A percentile compares a stretch with the other conserved stretches of the same genome.
These are phyloP conservation scores for Aureobasidium sp. DNA, from an alignment of 2,329 filamentous ascomycete genomes.

Conservation along the genomic window DNA sequence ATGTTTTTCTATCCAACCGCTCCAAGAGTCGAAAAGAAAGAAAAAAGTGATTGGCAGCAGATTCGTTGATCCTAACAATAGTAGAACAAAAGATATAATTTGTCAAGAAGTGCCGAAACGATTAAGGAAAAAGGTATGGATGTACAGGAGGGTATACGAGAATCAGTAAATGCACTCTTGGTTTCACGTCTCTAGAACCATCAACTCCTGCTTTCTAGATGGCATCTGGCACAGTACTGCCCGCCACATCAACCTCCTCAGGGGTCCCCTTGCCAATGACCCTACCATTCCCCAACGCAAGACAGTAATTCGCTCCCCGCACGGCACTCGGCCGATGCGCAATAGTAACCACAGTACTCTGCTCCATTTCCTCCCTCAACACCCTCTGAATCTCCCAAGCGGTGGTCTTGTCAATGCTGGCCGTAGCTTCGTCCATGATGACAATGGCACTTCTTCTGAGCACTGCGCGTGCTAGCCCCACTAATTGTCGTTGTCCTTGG, in stretches of 20 bases:
- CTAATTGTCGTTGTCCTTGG: constrained; percentile 59
- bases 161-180: too few species aligned
- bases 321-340: constrained; percentile 60
- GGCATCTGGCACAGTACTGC: neutral
- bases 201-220: neutral
- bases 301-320: constrained; percentile 49
- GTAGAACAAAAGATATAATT: too few species aligned
- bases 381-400: constrained; percentile 50
- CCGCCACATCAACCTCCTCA: constrained; percentile 23
- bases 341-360: constrained; percentile 58
- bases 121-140: too few species aligned
- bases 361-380: constrained; percentile 49
- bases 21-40: too few species aligned
- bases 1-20: too few species aligned
- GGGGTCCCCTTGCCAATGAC: constrained; percentile 35
- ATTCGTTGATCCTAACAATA: too few species aligned
- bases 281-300: constrained; percentile 48
- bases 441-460: constrained; percentile 54
- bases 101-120: too few species aligned
- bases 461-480: constrained; percentile 57
- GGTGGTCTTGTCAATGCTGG: constrained; percentile 57
- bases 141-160: too few species aligned
- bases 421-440: constrained; percentile 61
- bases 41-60: too few species aligned
- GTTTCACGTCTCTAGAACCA: too few species aligned